A percentile compares a stretch with the other conserved stretches of the same genome.
Evolutionary conservation across 495 filamentous ascomycete genomes (phyloP).

Genomic region (Podospora pseudoanserina): DNA sequence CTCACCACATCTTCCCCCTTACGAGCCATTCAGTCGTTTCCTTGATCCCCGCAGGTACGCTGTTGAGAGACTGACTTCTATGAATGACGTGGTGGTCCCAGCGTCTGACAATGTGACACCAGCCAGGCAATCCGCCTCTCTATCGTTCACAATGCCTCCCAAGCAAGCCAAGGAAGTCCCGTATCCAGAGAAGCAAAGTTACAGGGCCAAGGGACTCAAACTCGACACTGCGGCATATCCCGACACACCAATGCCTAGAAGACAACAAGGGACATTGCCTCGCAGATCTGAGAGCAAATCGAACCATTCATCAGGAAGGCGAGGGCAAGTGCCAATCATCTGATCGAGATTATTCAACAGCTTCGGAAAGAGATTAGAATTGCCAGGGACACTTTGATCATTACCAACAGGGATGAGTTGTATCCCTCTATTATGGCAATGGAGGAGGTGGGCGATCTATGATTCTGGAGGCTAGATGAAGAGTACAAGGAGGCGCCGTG

Average conservation of each 20-base stretch:
- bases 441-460: slow-evolving; percentile 2
- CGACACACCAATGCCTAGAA: slow-evolving; percentile 16
- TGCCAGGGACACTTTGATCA: slow-evolving; percentile 7
- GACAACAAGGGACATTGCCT: slow-evolving; percentile 18
- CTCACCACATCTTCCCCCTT: too few species aligned
- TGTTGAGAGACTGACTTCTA: too few species aligned
- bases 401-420: slow-evolving; percentile 10
- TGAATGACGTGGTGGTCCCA: background rate
- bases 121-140: background rate
- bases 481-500: slow-evolving; percentile 4
- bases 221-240: slow-evolving; percentile 9
- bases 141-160: slow-evolving; percentile 9
- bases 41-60: too few species aligned
- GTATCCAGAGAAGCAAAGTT: background rate
- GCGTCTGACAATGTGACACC: background rate
- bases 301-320: slow-evolving; percentile 14
- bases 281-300: slow-evolving; percentile 3
- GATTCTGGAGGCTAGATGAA: background rate
- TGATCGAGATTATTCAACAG: slow-evolving; percentile 12
- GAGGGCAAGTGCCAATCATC: slow-evolving; percentile 8
- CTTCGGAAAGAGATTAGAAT: slow-evolving; percentile 15
- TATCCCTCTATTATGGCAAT: background rate
- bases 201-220: slow-evolving; percentile 7
- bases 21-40: too few species aligned
- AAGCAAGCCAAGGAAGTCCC: background rate